Base-by-base conservation (phyloP, 2,329 filamentous ascomycete genomes). In the Epichloe gansuensis region DNA sequence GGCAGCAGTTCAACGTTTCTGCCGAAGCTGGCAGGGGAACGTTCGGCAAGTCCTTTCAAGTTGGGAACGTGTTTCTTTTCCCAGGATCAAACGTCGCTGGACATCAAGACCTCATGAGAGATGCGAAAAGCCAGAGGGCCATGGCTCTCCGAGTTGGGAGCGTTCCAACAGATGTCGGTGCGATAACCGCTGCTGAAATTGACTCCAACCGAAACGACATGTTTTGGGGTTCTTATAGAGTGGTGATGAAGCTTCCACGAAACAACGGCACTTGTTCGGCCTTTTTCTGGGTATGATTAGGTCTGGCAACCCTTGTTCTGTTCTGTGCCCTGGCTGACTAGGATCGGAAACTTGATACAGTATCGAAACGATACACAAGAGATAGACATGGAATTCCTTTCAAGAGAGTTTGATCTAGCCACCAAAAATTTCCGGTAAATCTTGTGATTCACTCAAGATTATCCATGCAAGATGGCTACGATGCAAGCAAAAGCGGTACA, bases 331-430 rank as follows among this genome's bases (percentile, higher is more conserved):
- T 49, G n/a, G 13, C 42, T 21, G 28, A 39, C 34, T 51, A 31
- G 11, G 23, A 51, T n/a, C 0, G 35, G 5, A 45, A 28, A 28
- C 8, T 39, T 28, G 15, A 37, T 46, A 41, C 56, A 88, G 85
- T 90, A 88, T 66, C 81, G 80, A 68, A 88, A 89, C 65, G 82
- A 91, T 66, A 85, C 83, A 1, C 82, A 87, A 62, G 86, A 91
- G 61, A 88, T 91, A 60, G 86, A 91, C 63, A 82, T 91, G 68
- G 87, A 91, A 59, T 87, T 90, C 62, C 75, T 91, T 2, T 87
- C 85, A 2, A 72, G 72, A 23, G 75, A 88, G 56, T 86, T 83
- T 63, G 72, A 78, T 54, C 58, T 63, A 2, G 61, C 63, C 47
- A 74, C 75, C 51, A 65, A 69, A 72, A 72, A 35, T 83, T 76